Conservation (phyloP, 208 protist genomes). For the Acanthamoeba royreba region DNA sequence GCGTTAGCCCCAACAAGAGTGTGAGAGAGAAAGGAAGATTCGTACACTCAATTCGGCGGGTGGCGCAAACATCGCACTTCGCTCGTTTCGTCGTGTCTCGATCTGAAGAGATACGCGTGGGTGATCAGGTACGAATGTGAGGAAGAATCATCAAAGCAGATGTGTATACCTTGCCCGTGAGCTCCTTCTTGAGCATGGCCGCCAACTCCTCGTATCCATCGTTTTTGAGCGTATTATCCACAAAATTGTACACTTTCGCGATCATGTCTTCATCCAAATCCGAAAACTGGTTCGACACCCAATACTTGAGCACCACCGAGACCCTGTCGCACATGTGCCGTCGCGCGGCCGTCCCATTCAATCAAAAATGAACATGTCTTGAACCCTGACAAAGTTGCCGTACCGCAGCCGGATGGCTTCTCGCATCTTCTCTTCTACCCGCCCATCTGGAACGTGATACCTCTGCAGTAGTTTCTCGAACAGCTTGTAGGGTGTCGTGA, state of each 20-base stretch:
- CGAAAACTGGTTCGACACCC: slow-evolving; percentile 65
- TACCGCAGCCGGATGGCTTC: slow-evolving; percentile 25
- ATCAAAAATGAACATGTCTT: background rate
- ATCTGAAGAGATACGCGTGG: background rate
- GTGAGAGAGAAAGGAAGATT: background rate
- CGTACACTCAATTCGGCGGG: background rate
- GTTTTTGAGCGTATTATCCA: slow-evolving; percentile 52
- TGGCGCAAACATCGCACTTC: slow-evolving; percentile 26
- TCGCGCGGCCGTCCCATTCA: background rate
- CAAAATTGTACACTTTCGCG: slow-evolving; percentile 58
- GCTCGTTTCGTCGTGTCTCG: slow-evolving; percentile 17
- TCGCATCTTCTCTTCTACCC: slow-evolving; percentile 24
- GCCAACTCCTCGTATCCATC: slow-evolving; percentile 60
- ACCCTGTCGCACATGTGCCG: slow-evolving; percentile 48
- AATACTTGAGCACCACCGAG: slow-evolving; percentile 70
- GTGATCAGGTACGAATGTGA: background rate
- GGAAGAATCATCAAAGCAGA: background rate
- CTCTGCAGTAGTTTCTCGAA: slow-evolving; percentile 51
- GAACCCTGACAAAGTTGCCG: background rate
- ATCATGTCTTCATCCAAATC: slow-evolving; percentile 69
- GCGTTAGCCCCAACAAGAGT: background rate
- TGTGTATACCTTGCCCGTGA: background rate
- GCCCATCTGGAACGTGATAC: slow-evolving; percentile 41
- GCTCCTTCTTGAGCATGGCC: slow-evolving; percentile 30
- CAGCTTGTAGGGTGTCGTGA: slow-evolving; percentile 49